phyloP scores from a whole-genome alignment of 257 asterid species.

The Avicennia marina region DNA sequence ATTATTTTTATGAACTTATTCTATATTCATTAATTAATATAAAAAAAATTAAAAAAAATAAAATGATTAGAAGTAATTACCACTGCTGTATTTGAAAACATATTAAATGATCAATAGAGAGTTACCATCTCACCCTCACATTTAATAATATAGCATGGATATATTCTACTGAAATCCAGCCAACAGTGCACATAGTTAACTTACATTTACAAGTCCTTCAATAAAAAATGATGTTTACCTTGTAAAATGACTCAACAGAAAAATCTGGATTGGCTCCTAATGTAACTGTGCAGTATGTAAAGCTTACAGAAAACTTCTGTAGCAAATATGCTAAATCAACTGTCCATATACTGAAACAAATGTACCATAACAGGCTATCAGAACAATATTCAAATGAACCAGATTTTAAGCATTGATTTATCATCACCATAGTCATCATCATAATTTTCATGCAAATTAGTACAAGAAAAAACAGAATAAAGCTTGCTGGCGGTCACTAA shows the following conservation, averaged over 20 bases:
- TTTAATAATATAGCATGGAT: neutral
- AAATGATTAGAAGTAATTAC: too few species aligned
- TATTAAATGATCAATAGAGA: too few species aligned
- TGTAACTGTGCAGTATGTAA: conserved; percentile 89
- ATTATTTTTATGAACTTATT: too few species aligned
- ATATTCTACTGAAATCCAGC: neutral
- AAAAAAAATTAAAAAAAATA: too few species aligned
- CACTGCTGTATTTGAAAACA: too few species aligned
- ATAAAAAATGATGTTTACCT: conserved; percentile 39
- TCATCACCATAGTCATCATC: too few species aligned
- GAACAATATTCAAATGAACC: conserved; percentile 10
- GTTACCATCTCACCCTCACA: neutral
- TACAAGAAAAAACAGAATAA: too few species aligned
- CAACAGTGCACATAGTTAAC: neutral
- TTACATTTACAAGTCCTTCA: neutral
- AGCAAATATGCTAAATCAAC: conserved; percentile 96
- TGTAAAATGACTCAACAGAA: conserved; percentile 84
- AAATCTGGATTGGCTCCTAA: conserved; percentile 93
- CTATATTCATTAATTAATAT: too few species aligned
- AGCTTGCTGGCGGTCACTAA: too few species aligned
- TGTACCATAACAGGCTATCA: conserved; percentile 27
- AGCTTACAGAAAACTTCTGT: conserved; percentile 73
- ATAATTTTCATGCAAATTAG: too few species aligned
- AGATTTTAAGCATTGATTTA: conserved; percentile 12
- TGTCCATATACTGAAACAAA: conserved; percentile 79